These are phyloP conservation scores for Allium sativum DNA, from an alignment of 106 monocot genomes.

Conservation along the genomic window DNA sequence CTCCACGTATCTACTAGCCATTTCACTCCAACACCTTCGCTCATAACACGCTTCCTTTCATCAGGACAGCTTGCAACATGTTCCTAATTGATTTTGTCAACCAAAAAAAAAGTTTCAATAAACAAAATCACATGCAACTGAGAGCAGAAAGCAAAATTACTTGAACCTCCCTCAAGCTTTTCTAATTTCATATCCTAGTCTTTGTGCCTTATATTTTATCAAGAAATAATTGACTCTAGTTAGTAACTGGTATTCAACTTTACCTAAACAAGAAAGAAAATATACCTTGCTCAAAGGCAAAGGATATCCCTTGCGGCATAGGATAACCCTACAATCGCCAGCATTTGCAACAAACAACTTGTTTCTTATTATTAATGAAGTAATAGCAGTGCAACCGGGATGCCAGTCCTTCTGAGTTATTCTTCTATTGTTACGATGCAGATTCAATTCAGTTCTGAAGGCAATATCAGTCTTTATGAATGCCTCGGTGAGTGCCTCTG, in stretches of 20 bases:
- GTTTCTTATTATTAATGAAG: constrained; percentile 51
- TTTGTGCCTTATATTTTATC: neutral
- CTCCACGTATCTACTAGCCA: constrained; percentile 96
- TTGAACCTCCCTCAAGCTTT: no score
- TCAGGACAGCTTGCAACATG: constrained; percentile 81
- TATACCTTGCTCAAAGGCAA: constrained; percentile 68
- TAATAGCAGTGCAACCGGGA: constrained; percentile 91
- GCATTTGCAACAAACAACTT: constrained; percentile 92
- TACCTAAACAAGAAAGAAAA: neutral
- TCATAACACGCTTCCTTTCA: constrained; percentile 61
- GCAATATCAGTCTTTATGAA: constrained; percentile 79
- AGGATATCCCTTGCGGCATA: constrained; percentile 60
- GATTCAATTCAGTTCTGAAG: constrained; percentile 57
- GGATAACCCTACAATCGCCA: constrained; percentile 90
- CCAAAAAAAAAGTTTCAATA: neutral
- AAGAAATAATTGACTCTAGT: neutral
- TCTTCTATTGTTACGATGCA: constrained; percentile 42
- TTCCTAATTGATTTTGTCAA: constrained; percentile 31
- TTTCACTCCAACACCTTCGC: constrained; percentile 78
- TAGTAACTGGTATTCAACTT: neutral
- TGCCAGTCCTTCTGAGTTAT: constrained; percentile 64
- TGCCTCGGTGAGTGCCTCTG: constrained; percentile 58
- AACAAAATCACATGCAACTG: no score
- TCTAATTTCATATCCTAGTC: no score
- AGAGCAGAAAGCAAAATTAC: no score